These are phyloP conservation scores for Laguncularia racemosa DNA, from an alignment of 345 rosid species.

Conservation along the genomic window DNA sequence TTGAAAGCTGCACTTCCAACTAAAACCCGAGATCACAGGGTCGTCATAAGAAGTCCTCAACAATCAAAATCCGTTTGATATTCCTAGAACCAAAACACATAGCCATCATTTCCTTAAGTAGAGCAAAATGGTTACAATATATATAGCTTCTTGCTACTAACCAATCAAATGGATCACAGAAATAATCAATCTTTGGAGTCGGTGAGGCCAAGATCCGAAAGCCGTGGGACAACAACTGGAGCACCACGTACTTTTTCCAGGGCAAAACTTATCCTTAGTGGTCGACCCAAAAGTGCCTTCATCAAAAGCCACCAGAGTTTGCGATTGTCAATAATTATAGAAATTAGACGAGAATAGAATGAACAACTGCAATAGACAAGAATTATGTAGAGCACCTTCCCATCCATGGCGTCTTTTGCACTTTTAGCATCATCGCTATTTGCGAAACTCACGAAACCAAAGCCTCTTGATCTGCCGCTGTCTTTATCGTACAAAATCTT, in stretches of 20 bases:
- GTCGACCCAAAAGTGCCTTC: slow-evolving; percentile 81
- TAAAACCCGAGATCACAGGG: too few species aligned
- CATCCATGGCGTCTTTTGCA: slow-evolving; percentile 95
- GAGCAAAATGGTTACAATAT: too few species aligned
- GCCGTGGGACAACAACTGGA: slow-evolving; percentile 70
- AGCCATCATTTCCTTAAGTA: too few species aligned
- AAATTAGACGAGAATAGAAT: neutral
- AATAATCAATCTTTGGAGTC: too few species aligned
- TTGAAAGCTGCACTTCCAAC: too few species aligned
- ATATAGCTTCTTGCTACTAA: too few species aligned
- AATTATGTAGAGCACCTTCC: slow-evolving; percentile 40
- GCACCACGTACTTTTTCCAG: slow-evolving; percentile 75
- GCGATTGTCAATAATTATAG: neutral
- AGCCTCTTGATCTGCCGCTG: slow-evolving; percentile 83
- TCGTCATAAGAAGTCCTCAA: too few species aligned
- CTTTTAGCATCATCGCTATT: slow-evolving; percentile 43
- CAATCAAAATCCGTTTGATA: too few species aligned
- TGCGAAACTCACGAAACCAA: slow-evolving; percentile 73
- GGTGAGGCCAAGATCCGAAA: slow-evolving; percentile 14
- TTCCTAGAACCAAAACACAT: too few species aligned
- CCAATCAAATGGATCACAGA: too few species aligned
- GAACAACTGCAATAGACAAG: neutral
- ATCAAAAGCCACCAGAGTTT: slow-evolving; percentile 4
- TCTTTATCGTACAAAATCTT: slow-evolving; percentile 64
- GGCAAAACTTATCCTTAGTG: slow-evolving; percentile 67